A percentile compares a stretch with the other conserved stretches of the same genome.
These are phyloP conservation scores for Tausonia pullulans DNA, from an alignment of 1,284 basidiomycete genomes.

Conservation along the genomic window DNA sequence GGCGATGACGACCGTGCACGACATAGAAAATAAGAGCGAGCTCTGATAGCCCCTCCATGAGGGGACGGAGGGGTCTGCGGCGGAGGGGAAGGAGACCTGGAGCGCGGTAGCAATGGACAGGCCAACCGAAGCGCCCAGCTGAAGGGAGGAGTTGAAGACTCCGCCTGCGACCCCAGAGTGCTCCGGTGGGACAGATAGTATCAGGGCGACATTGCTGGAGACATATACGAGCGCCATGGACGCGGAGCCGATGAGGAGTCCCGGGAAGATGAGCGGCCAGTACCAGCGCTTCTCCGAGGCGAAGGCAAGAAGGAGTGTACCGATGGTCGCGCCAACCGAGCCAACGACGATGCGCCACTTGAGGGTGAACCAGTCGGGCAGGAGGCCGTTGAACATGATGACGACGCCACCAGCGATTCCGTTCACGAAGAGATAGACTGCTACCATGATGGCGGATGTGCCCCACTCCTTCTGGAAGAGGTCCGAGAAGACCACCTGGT, in stretches of 20 bases:
- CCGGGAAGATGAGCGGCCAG: constrained; percentile 15
- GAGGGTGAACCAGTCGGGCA: constrained; percentile 17
- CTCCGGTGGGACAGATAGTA: not conserved
- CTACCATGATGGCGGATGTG: not conserved
- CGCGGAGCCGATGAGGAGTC: constrained; percentile 19
- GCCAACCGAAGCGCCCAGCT: not conserved
- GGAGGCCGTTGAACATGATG: constrained; percentile 6
- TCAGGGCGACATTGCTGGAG: not conserved
- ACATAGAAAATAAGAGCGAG: not conserved
- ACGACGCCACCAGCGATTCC: constrained; percentile 6
- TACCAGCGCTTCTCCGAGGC: not conserved
- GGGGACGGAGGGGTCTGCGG: not conserved
- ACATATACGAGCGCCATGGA: not conserved
- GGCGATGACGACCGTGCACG: not conserved
- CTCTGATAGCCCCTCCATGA: not conserved
- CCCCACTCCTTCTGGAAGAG: not conserved
- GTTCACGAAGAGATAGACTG: constrained; percentile 11
- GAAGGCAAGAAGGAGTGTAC: constrained; percentile 16
- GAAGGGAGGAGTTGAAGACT: not conserved
- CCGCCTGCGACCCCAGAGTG: constrained; percentile 3
- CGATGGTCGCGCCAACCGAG: not conserved
- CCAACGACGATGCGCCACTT: constrained; percentile 20
- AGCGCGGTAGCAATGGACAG: constrained; percentile 1
- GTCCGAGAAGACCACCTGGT: not conserved
- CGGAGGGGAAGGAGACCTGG: not conserved